Percentiles rank a stretch among this genome's conserved stretches.
Conservation (phyloP, 768 basidiomycete species). For the Asterophora lycoperdoides region DNA sequence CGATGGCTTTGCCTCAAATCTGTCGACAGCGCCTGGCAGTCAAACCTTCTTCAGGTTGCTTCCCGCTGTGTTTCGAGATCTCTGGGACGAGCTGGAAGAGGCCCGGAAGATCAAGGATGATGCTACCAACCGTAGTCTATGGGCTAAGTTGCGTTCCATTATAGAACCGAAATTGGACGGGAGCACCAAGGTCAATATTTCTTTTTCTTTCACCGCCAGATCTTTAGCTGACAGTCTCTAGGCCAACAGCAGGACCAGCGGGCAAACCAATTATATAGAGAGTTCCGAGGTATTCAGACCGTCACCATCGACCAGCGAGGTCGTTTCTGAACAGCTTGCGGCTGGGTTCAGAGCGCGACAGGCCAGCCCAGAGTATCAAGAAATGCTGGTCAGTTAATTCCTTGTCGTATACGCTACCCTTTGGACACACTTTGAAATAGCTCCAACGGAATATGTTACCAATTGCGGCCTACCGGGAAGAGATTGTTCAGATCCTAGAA, state of each 20-base stretch:
- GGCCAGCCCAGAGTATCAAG: slow-evolving; percentile 65
- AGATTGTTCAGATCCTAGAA: slow-evolving; percentile 68
- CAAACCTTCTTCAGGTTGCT: slow-evolving; percentile 72
- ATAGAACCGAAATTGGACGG: slow-evolving; percentile 55
- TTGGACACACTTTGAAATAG: slow-evolving; percentile 33
- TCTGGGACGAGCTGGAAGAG: slow-evolving; percentile 88
- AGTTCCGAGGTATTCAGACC: slow-evolving; percentile 1
- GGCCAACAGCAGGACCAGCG: slow-evolving; percentile 22
- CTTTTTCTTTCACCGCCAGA: neutral
- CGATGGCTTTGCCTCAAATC: slow-evolving; percentile 60
- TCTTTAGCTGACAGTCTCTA: slow-evolving; percentile 11
- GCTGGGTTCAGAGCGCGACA: slow-evolving; percentile 59
- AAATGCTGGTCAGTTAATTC: slow-evolving; percentile 71
- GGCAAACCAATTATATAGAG: slow-evolving; percentile 15
- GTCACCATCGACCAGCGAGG: slow-evolving; percentile 16
- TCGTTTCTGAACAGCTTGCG: slow-evolving; percentile 48
- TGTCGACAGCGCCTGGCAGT: slow-evolving; percentile 38
- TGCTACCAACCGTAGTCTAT: slow-evolving; percentile 57
- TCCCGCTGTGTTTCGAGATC: slow-evolving; percentile 78
- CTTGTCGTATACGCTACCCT: neutral
- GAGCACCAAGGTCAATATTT: slow-evolving; percentile 36
- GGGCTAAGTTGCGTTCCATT: slow-evolving; percentile 65
- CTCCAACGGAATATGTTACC: slow-evolving; percentile 73
- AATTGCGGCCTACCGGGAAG: slow-evolving; percentile 76
- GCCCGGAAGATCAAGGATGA: slow-evolving; percentile 60